These are phyloP conservation scores for Trametes pubescens DNA, from an alignment of 1,284 basidiomycete genomes.

Conservation along the genomic window DNA sequence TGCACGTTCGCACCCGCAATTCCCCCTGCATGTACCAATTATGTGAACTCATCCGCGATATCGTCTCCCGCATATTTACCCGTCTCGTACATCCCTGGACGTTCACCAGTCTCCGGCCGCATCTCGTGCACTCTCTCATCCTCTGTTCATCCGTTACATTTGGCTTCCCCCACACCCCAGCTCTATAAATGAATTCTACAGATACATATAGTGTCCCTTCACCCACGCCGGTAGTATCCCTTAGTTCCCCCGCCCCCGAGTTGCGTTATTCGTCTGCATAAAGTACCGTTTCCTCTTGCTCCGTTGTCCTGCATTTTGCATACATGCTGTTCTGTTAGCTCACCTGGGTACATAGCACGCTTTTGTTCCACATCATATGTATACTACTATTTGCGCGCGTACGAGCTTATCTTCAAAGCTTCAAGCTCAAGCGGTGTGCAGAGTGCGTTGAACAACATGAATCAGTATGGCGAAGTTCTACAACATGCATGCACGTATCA, in stretches of 20 bases:
- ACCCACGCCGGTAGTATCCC: slow-evolving; percentile 33
- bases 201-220: slow-evolving; percentile 36
- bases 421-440: slow-evolving; percentile 17
- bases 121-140: slow-evolving; percentile 42
- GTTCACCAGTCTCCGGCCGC: slow-evolving; percentile 28
- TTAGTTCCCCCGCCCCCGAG: slow-evolving; percentile 28
- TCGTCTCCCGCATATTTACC: slow-evolving; percentile 37
- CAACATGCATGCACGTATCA: slow-evolving; percentile 36
- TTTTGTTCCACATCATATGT: slow-evolving; percentile 37
- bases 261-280: slow-evolving; percentile 36
- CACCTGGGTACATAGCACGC: slow-evolving; percentile 36
- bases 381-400: slow-evolving; percentile 40
- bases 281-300: slow-evolving; percentile 32
- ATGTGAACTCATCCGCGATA: slow-evolving; percentile 37
- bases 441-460: slow-evolving; percentile 33
- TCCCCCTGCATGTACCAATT: slow-evolving; percentile 38
- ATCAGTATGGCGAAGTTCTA: slow-evolving; percentile 35
- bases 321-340: slow-evolving; percentile 43
- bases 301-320: slow-evolving; percentile 41
- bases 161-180: slow-evolving; percentile 27
- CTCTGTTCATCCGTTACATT: slow-evolving; percentile 39
- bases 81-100: slow-evolving; percentile 36
- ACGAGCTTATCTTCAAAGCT: slow-evolving; percentile 7
- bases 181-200: slow-evolving; percentile 38
- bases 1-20: slow-evolving; percentile 31